Conservation (phyloP, 1,139 yeast genomes). For the Entelexis paramagnoliae region DNA sequence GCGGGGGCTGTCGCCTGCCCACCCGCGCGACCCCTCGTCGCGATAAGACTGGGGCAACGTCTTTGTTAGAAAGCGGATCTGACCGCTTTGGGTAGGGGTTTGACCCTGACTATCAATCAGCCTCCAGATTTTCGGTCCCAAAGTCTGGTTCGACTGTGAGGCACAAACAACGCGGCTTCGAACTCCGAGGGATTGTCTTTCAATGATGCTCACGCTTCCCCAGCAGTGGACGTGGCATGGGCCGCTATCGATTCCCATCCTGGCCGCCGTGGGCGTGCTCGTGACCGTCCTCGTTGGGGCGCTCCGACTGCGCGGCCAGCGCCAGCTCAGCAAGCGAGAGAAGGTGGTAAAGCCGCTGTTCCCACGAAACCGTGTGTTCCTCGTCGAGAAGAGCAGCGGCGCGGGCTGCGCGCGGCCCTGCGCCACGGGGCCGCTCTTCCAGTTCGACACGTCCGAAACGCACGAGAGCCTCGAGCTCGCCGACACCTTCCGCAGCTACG, state of each 20-base stretch:
- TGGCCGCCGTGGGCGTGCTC: background rate
- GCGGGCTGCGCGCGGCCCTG: constrained; percentile 14
- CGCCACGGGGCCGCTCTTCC: constrained; percentile 12
- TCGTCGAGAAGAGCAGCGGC: constrained; percentile 5
- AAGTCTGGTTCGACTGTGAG: background rate
- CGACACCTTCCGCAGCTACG: background rate
- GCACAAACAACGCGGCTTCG: background rate
- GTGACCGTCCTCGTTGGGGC: background rate
- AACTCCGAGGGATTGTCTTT: background rate
- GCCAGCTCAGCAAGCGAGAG: background rate
- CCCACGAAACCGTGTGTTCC: constrained; percentile 6
- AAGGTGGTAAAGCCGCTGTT: background rate
- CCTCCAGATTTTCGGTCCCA: constrained; percentile 6
- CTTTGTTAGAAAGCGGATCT: background rate
- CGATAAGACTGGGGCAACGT: background rate
- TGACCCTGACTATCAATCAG: background rate
- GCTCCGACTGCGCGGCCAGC: background rate
- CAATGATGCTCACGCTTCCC: background rate
- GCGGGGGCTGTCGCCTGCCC: background rate
- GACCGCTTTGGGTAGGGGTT: background rate
- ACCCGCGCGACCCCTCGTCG: background rate
- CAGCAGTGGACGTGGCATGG: background rate
- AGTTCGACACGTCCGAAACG: constrained; percentile 1
- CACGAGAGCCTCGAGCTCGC: constrained; percentile 1
- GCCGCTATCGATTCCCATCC: background rate